A percentile compares a stretch with the other conserved stretches of the same genome.
Evolutionary conservation across 108 stramenopile genomes (phyloP).

Genomic region (Fragilariopsis cylindrus): DNA sequence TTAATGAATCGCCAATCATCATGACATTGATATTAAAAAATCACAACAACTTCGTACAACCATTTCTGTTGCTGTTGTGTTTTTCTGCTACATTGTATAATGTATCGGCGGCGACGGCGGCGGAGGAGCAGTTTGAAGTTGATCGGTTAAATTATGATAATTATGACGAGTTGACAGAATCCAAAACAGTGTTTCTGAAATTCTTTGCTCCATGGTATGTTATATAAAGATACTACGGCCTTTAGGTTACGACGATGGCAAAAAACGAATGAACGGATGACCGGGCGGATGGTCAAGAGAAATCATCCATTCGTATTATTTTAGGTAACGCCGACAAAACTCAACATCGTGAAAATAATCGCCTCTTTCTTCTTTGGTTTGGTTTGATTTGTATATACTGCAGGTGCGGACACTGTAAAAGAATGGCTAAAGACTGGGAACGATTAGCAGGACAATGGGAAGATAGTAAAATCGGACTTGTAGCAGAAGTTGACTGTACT

Average conservation of each 20-base stretch:
- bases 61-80: background rate
- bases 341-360: conserved; percentile 3
- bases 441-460: conserved; percentile 66
- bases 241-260: too few relatives aligned
- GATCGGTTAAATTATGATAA: conserved; percentile 56
- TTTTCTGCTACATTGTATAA: background rate
- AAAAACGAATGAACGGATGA: too few relatives aligned
- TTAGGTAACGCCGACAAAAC: background rate
- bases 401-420: conserved; percentile 72
- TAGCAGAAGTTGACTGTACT: conserved; percentile 82
- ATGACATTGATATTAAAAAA: too few relatives aligned
- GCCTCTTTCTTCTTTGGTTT: background rate
- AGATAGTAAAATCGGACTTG: conserved; percentile 44
- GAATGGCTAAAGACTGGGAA: conserved; percentile 69
- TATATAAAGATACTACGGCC: too few relatives aligned
- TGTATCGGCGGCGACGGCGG: background rate
- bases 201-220: conserved; percentile 81
- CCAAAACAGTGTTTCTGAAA: conserved; percentile 76
- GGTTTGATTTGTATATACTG: conserved; percentile 32
- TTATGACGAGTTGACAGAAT: conserved; percentile 52
- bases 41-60: too few relatives aligned
- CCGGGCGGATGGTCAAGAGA: too few relatives aligned
- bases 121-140: background rate
- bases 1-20: too few relatives aligned
- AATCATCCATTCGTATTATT: too few relatives aligned